A percentile compares a stretch with the other conserved stretches of the same genome.
Evolutionary conservation across 2,329 filamentous ascomycete genomes (phyloP).

Genomic region (Botrytis medusae): DNA sequence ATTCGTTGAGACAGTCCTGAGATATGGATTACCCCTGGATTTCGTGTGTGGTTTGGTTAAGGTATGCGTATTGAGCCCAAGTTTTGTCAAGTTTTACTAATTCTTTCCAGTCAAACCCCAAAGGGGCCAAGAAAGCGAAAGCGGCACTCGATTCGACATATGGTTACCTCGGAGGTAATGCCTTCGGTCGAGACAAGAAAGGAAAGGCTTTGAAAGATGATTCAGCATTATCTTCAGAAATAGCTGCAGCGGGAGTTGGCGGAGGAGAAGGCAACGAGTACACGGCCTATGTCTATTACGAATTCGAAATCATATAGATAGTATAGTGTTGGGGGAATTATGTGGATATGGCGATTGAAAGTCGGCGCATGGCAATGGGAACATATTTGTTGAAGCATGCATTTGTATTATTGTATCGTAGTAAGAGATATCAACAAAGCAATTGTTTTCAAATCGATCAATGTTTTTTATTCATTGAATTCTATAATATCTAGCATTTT

Average conservation of each 20-base stretch:
- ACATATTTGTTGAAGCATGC: slow-evolving; percentile 27
- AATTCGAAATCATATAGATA: slow-evolving; percentile 69
- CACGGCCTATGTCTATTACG: slow-evolving; percentile 95
- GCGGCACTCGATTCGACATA: slow-evolving; percentile 78
- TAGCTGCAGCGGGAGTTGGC: slow-evolving; percentile 71
- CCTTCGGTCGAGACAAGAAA: slow-evolving; percentile 90
- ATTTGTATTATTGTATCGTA: slow-evolving; percentile 30
- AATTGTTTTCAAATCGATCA: slow-evolving; percentile 5
- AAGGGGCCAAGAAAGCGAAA: slow-evolving; percentile 76
- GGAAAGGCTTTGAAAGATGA: slow-evolving; percentile 91
- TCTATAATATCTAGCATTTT: slow-evolving; percentile 1
- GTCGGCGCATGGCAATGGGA: slow-evolving; percentile 29
- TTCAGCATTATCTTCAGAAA: slow-evolving; percentile 72
- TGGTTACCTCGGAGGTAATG: slow-evolving; percentile 91
- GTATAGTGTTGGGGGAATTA: slow-evolving; percentile 4
- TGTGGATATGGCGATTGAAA: slow-evolving; percentile 13
- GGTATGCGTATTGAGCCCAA: slow-evolving; percentile 51
- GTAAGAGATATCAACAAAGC: slow-evolving; percentile 16
- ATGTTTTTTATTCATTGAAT: neutral
- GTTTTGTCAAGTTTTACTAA: slow-evolving; percentile 25
- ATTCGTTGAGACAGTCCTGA: slow-evolving; percentile 96
- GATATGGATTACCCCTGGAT: slow-evolving; percentile 88
- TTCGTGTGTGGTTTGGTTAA: slow-evolving; percentile 83
- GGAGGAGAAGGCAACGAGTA: slow-evolving; percentile 79
- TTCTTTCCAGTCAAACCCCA: slow-evolving; percentile 69